phyloP scores from a whole-genome alignment of 805 yeast species.

The Debaryomyces maramus region DNA sequence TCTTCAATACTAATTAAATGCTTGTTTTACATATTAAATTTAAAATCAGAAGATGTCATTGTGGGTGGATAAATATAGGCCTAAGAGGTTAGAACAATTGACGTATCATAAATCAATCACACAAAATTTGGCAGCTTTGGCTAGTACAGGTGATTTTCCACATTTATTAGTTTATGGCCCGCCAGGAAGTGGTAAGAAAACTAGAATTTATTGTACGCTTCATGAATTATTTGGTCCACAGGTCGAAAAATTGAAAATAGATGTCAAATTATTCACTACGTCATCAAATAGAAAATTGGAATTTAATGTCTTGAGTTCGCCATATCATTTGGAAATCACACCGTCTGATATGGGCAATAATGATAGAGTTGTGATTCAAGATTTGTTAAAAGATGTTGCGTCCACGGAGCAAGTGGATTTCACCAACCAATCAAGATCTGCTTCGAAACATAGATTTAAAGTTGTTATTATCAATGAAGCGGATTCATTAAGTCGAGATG shows the following conservation, averaged over 20 bases:
- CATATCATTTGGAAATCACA: slow-evolving; percentile 89
- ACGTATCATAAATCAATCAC: slow-evolving; percentile 71
- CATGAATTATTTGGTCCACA: slow-evolving; percentile 80
- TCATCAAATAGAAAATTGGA: slow-evolving; percentile 77
- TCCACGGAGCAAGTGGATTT: slow-evolving; percentile 95
- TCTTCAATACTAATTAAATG: too few species aligned
- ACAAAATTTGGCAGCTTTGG: slow-evolving; percentile 57
- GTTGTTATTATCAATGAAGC: slow-evolving; percentile 90
- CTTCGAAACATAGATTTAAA: slow-evolving; percentile 57
- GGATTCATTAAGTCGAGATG: slow-evolving; percentile 84
- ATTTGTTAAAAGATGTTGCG: slow-evolving; percentile 88
- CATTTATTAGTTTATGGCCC: slow-evolving; percentile 94
- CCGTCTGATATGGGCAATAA: slow-evolving; percentile 97
- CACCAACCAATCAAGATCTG: slow-evolving; percentile 44
- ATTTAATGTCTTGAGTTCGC: slow-evolving; percentile 88
- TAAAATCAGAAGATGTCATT: slow-evolving; percentile 64
- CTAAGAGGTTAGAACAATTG: slow-evolving; percentile 60
- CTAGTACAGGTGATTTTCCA: slow-evolving; percentile 82
- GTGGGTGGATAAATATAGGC: slow-evolving; percentile 96
- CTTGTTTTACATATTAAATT: too few species aligned
- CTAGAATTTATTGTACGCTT: slow-evolving; percentile 79
- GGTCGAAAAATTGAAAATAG: slow-evolving; percentile 79
- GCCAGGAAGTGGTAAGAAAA: slow-evolving; percentile 95
- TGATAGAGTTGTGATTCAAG: slow-evolving; percentile 94
- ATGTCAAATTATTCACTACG: slow-evolving; percentile 80